Evolutionary conservation across 805 yeast species (phyloP).

Genomic region (Metschnikowia arizonensis): DNA sequence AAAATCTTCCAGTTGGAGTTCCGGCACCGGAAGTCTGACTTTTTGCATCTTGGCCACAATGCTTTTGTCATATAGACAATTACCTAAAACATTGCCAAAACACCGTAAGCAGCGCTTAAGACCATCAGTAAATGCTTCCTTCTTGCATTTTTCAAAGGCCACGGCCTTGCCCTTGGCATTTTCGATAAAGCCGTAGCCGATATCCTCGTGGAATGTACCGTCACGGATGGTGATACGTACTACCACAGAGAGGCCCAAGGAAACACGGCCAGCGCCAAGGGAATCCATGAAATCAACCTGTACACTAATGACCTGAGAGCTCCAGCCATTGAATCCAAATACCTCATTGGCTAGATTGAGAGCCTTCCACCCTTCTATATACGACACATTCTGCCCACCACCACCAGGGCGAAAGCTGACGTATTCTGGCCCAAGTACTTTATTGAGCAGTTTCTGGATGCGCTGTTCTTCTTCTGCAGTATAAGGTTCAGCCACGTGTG

Average conservation of each 20-base stretch:
- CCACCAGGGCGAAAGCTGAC: constrained; percentile 74
- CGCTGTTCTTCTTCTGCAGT: constrained; percentile 30
- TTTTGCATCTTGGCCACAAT: constrained; percentile 50
- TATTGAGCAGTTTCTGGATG: constrained; percentile 32
- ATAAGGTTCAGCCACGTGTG: constrained; percentile 24
- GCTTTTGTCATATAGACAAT: constrained; percentile 76
- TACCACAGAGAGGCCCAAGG: constrained; percentile 65
- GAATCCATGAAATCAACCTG: constrained; percentile 71
- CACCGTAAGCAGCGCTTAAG: constrained; percentile 72
- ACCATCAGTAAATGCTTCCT: constrained; percentile 84
- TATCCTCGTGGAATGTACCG: constrained; percentile 77
- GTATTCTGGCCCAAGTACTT: constrained; percentile 67
- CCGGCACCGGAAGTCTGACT: constrained; percentile 30
- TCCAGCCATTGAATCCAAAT: constrained; percentile 84
- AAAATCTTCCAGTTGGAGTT: constrained; percentile 29
- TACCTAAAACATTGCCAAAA: constrained; percentile 77
- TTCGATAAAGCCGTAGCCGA: constrained; percentile 72
- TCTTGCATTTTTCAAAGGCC: constrained; percentile 77
- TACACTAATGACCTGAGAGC: constrained; percentile 60
- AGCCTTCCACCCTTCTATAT: constrained; percentile 82
- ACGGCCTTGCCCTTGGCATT: constrained; percentile 64
- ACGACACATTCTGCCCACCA: constrained; percentile 64
- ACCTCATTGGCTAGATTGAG: constrained; percentile 74
- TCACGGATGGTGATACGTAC: constrained; percentile 72
- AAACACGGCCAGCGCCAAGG: constrained; percentile 45